Evolutionary conservation across 345 rosid species (phyloP).

Genomic region (Adansonia digitata): DNA sequence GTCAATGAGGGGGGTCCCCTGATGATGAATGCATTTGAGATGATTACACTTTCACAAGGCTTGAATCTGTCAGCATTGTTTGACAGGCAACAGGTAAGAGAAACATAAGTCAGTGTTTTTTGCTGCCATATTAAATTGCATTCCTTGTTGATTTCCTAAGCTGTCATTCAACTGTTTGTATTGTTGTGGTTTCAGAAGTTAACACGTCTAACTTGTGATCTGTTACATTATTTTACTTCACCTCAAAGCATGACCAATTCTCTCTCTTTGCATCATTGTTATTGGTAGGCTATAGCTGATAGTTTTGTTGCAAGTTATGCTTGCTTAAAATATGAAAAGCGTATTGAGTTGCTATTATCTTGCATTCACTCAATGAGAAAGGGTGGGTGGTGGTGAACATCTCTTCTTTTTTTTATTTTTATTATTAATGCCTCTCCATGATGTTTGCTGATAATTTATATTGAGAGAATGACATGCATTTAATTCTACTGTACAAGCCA

Average conservation of each 20-base stretch:
- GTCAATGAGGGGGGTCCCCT: neutral
- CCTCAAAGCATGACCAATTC: neutral
- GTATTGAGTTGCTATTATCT: neutral
- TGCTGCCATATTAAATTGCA: neutral
- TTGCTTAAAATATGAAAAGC: neutral
- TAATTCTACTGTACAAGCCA: neutral
- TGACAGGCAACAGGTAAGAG: constrained; percentile 78
- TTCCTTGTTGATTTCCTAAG: neutral
- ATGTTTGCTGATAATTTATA: neutral
- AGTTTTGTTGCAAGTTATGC: neutral
- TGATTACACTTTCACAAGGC: constrained; percentile 95
- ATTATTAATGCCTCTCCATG: neutral
- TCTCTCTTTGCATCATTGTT: neutral
- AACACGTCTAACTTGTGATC: neutral
- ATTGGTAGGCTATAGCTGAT: neutral
- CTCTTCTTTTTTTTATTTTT: neutral
- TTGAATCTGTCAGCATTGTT: constrained; percentile 85
- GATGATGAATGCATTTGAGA: constrained; percentile 75
- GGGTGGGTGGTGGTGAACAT: neutral
- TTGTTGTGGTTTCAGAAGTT: neutral
- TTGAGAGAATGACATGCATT: neutral
- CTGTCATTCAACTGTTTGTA: neutral
- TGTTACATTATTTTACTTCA: neutral
- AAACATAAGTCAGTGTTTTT: neutral
- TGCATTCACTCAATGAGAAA: neutral